phyloP scores from a whole-genome alignment of 768 basidiomycete species.

The Psilocybe cubensis region DNA sequence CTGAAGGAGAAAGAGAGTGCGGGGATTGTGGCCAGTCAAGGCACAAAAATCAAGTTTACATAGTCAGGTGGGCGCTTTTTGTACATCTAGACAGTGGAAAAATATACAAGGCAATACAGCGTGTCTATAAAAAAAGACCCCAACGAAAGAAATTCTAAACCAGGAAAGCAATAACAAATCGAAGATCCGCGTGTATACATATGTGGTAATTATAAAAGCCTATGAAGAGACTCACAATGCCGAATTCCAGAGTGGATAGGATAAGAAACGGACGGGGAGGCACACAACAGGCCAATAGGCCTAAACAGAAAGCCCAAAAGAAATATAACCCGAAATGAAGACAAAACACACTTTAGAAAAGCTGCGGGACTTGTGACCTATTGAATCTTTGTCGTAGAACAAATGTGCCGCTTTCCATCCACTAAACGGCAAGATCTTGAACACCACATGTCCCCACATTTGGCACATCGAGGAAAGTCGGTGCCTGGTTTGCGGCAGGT shows the following conservation, averaged over 20 bases:
- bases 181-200: background rate
- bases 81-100: background rate
- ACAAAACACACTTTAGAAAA: background rate
- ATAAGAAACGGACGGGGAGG: background rate
- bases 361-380: background rate
- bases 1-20: slow-evolving; percentile 70
- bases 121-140: background rate
- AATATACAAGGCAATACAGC: background rate
- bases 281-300: background rate
- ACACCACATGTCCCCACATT: slow-evolving; percentile 65
- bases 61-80: slow-evolving; percentile 17
- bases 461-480: slow-evolving; percentile 65
- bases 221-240: background rate
- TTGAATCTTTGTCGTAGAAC: slow-evolving; percentile 23
- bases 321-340: slow-evolving; percentile 5
- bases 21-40: slow-evolving; percentile 68
- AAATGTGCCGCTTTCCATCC: slow-evolving; percentile 55
- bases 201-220: background rate
- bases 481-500: slow-evolving; percentile 55
- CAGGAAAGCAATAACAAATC: slow-evolving; percentile 4
- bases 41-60: slow-evolving; percentile 83
- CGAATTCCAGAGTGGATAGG: background rate
- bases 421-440: slow-evolving; percentile 62
- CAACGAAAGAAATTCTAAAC: background rate
- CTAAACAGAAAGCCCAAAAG: background rate